Base-by-base conservation (phyloP, 1,284 basidiomycete genomes). In the Puccinia triticina region DNA sequence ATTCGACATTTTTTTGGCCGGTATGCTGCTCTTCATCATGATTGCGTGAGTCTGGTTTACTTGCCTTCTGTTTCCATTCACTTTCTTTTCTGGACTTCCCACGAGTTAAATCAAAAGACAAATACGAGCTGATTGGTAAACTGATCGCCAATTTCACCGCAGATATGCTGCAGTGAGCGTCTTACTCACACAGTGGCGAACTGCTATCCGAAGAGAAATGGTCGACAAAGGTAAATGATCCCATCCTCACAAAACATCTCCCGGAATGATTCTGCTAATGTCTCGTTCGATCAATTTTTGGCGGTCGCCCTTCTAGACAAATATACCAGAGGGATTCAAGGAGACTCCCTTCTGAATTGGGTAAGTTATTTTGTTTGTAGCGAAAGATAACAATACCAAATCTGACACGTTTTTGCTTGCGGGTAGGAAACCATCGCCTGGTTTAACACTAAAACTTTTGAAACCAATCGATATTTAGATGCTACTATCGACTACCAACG, bases 391-490 rank as follows among this genome's bases (percentile, higher is more conserved):
- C 83, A n/a, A 26, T 3, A 81, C 32, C 50, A 53, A 37, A 55
- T 48, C 5, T 61, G 34, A 26, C n/a, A 1, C 69, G 26, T 37
- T 66, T 84, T 84, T 73, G 85, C 86, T 83, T 84, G 84, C 73
- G 84, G 84, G 76, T 85, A 85, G 83, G 86, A 87, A 83, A 86
- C 86, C 23, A 86, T 87, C 83, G 93, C 93, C 86, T 93, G 93
- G 87, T 94, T 94, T 86, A 91, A 91, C 46, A 93, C 93, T 40
- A 94, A 96, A 87, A 89, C 90, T 48, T 92, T 93, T 85, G 94
- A 95, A 86, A 91, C 90, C 26, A 89, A 90, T 72, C 90, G 94
- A 43, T 94, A 95, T 86, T 87, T 89, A 16, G 89, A 91, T 29
- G 92, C 94, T 1, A 90, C 95, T 84, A 88, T 89, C n/a, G 89